A percentile compares a stretch with the other conserved stretches of the same genome.
These are phyloP conservation scores for Flammula alnicola DNA, from an alignment of 1,284 basidiomycete species.

Conservation along the genomic window DNA sequence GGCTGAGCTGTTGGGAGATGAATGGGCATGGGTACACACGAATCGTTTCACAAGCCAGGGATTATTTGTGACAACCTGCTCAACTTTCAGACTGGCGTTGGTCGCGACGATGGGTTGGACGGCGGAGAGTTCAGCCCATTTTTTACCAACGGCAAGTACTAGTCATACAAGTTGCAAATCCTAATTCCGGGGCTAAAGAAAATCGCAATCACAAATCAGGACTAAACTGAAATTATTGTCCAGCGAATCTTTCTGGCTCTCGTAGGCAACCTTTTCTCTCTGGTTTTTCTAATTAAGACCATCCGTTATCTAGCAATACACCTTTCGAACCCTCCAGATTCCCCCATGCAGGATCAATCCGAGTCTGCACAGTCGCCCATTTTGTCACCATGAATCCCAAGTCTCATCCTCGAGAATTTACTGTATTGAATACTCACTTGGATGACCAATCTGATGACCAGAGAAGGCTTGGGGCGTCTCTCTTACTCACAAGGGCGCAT, in stretches of 20 bases:
- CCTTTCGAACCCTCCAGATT: conserved; percentile 55
- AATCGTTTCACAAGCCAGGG: no score
- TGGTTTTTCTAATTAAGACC: neutral
- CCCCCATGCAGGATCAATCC: conserved; percentile 56
- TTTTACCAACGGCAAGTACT: conserved; percentile 56
- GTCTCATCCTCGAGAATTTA: conserved; percentile 41
- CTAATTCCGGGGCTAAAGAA: neutral
- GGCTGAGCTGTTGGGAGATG: conserved; percentile 55
- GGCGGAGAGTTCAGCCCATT: conserved; percentile 69
- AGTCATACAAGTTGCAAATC: neutral
- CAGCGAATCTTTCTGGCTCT: conserved; percentile 61
- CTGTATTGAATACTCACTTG: conserved; percentile 56
- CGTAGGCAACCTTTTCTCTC: conserved; percentile 3
- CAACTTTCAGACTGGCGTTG: conserved; percentile 55
- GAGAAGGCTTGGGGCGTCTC: conserved; percentile 53
- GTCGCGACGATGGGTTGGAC: conserved; percentile 60
- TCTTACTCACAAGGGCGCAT: conserved; percentile 52
- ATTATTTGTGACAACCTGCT: neutral
- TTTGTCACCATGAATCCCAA: conserved; percentile 33
- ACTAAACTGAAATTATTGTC: conserved; percentile 43
- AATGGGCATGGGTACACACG: conserved; percentile 52
- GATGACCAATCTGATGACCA: conserved; percentile 60
- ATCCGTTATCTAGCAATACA: conserved; percentile 34
- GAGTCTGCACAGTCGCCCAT: conserved; percentile 53
- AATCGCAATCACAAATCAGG: conserved; percentile 33